These are phyloP conservation scores for Aspergillus fumigatiaffinis DNA, from an alignment of 2,329 filamentous ascomycete genomes.

Conservation along the genomic window DNA sequence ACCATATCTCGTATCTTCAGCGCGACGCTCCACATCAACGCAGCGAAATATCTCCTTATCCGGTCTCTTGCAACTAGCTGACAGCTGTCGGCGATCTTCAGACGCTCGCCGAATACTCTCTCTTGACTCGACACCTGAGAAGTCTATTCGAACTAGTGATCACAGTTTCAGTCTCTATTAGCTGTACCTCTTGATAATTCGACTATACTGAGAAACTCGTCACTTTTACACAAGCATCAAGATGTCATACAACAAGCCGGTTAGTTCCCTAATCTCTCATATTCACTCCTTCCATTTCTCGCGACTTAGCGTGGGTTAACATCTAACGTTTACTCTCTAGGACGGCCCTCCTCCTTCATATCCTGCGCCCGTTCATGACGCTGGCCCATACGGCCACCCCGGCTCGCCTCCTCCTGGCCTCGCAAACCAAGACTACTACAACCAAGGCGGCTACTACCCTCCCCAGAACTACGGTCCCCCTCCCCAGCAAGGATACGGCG, in stretches of 20 bases:
- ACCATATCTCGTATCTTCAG: not conserved
- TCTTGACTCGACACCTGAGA: not conserved
- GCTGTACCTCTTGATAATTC: not conserved
- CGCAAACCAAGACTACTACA: conserved; percentile 32
- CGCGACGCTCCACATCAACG: not conserved
- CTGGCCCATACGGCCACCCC: conserved; percentile 23
- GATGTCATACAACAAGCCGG: conserved; percentile 34
- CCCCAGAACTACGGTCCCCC: conserved; percentile 25
- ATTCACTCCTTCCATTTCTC: not conserved
- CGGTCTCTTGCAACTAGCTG: not conserved
- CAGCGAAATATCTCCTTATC: not conserved
- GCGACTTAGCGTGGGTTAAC: not conserved
- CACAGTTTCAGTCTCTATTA: not conserved
- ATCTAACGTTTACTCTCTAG: conserved; percentile 12
- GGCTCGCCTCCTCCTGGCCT: conserved; percentile 24
- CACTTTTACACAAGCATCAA: conserved; percentile 7
- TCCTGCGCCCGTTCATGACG: conserved; percentile 31
- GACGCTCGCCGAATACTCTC: not conserved
- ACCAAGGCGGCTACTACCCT: conserved; percentile 22
- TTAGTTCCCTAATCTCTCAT: conserved; percentile 13
- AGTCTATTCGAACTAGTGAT: not conserved
- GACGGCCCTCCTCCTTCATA: conserved; percentile 37
- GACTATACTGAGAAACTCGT: conserved; percentile 1
- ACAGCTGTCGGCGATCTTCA: not conserved
- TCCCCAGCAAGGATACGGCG: conserved; percentile 27